phyloP scores from a whole-genome alignment of 2,329 filamentous ascomycete species.

The Alternaria postmessia region DNA sequence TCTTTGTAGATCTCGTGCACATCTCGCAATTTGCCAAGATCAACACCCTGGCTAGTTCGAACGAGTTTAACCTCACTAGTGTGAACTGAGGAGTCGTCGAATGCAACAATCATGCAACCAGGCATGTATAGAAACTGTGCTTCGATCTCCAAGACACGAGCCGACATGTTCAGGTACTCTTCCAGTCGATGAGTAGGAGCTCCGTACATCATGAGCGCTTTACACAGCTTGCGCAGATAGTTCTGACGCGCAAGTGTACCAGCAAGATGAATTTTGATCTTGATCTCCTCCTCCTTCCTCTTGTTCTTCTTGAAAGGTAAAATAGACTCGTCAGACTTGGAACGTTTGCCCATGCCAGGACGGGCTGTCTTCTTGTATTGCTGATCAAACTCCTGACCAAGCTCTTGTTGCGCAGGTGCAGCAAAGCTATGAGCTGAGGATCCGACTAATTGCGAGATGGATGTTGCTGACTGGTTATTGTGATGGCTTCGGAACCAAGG shows the following conservation, averaged over 20 bases:
- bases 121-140: slow-evolving; percentile 90
- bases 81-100: slow-evolving; percentile 76
- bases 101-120: slow-evolving; percentile 93
- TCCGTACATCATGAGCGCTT: slow-evolving; percentile 86
- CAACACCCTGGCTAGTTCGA: slow-evolving; percentile 71
- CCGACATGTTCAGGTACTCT: slow-evolving; percentile 90
- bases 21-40: slow-evolving; percentile 77
- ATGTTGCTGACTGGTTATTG: slow-evolving; percentile 50
- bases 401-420: slow-evolving; percentile 50
- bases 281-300: slow-evolving; percentile 60
- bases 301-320: slow-evolving; percentile 48
- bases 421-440: slow-evolving; percentile 54
- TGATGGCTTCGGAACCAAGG: slow-evolving; percentile 50
- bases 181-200: slow-evolving; percentile 91
- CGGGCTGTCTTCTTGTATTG: slow-evolving; percentile 48
- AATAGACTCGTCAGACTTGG: slow-evolving; percentile 49
- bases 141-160: slow-evolving; percentile 87
- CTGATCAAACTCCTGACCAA: slow-evolving; percentile 54
- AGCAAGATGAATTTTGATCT: slow-evolving; percentile 68
- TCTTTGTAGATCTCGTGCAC: slow-evolving; percentile 82
- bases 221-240: slow-evolving; percentile 85
- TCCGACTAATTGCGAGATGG: slow-evolving; percentile 55
- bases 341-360: slow-evolving; percentile 48
- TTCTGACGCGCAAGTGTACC: slow-evolving; percentile 79
- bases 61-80: slow-evolving; percentile 84